Conservation (phyloP, 1,139 yeast species). For the Meyerozyma carpophila region DNA sequence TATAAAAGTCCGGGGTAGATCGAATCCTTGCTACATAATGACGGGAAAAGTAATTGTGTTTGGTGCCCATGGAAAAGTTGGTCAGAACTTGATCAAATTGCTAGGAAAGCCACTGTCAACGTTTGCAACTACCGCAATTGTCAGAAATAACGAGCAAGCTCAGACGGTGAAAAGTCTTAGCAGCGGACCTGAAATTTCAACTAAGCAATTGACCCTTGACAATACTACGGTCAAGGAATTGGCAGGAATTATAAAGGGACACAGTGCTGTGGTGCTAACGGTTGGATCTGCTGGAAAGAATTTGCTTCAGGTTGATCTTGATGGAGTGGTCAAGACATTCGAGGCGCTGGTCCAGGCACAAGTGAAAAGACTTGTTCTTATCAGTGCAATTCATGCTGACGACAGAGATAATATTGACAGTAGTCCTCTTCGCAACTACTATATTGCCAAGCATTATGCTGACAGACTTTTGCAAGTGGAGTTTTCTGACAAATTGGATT, state of each 20-base stretch:
- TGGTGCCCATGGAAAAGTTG: slow-evolving; percentile 64
- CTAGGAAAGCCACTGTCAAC: slow-evolving; percentile 17
- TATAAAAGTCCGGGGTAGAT: neutral
- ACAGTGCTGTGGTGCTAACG: slow-evolving; percentile 54
- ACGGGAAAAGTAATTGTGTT: slow-evolving; percentile 23
- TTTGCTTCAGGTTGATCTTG: slow-evolving; percentile 53
- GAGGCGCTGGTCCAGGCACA: slow-evolving; percentile 50
- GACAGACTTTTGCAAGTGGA: slow-evolving; percentile 41
- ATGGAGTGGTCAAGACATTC: slow-evolving; percentile 54
- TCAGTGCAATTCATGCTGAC: slow-evolving; percentile 55
- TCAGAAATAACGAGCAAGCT: slow-evolving; percentile 44
- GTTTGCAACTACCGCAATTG: slow-evolving; percentile 43
- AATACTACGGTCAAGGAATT: slow-evolving; percentile 29
- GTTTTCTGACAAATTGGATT: slow-evolving; percentile 32
- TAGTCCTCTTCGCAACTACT: slow-evolving; percentile 32
- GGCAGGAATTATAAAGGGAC: slow-evolving; percentile 35
- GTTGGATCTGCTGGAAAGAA: slow-evolving; percentile 63
- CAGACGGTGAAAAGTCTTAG: slow-evolving; percentile 16
- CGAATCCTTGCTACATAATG: neutral
- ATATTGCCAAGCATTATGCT: slow-evolving; percentile 52
- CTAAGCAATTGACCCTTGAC: slow-evolving; percentile 34
- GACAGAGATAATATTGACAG: slow-evolving; percentile 33
- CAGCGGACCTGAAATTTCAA: slow-evolving; percentile 13
- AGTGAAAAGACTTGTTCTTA: slow-evolving; percentile 44
- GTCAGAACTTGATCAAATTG: slow-evolving; percentile 30